These are phyloP conservation scores for Tylopilus rubrobrunneus DNA, from an alignment of 768 basidiomycete genomes.

Conservation along the genomic window DNA sequence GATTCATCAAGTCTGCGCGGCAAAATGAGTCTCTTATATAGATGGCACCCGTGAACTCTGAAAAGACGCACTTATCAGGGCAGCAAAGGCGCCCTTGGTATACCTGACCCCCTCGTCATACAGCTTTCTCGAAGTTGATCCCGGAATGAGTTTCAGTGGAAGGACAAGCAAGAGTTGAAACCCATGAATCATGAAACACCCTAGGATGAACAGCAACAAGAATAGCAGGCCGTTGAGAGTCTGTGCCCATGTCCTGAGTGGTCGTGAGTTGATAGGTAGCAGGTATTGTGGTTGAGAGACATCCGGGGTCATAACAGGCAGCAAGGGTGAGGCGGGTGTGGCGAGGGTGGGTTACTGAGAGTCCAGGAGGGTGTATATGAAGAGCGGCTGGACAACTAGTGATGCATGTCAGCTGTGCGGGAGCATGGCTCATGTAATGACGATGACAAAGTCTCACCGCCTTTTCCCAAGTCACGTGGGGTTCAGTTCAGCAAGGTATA, in stretches of 20 bases:
- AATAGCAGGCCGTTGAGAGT: slow-evolving; percentile 49
- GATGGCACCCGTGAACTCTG: background rate
- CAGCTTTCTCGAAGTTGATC: slow-evolving; percentile 45
- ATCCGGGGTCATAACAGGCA: slow-evolving; percentile 19
- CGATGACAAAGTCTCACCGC: slow-evolving; percentile 9
- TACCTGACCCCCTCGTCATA: slow-evolving; percentile 73
- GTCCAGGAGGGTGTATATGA: slow-evolving; percentile 8
- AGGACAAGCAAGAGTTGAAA: slow-evolving; percentile 72
- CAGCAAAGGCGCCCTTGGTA: slow-evolving; percentile 81
- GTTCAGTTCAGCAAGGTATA: background rate
- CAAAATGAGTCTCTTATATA: background rate
- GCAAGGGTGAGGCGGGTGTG: background rate
- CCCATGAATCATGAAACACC: slow-evolving; percentile 64
- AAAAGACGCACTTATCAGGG: slow-evolving; percentile 58
- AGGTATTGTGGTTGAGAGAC: slow-evolving; percentile 30
- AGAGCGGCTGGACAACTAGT: background rate
- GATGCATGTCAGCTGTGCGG: background rate
- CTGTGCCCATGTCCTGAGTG: slow-evolving; percentile 51
- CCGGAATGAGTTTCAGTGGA: slow-evolving; percentile 64
- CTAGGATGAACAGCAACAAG: slow-evolving; percentile 54
- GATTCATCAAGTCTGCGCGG: slow-evolving; percentile 65
- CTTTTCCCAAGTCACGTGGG: slow-evolving; percentile 16
- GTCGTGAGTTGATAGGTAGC: slow-evolving; percentile 52
- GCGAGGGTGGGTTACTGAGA: background rate
- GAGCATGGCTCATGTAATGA: slow-evolving; percentile 13